A percentile compares a stretch with the other conserved stretches of the same genome.
Evolutionary conservation across 352 stramenopile genomes (phyloP).

Genomic region (Pythium utonaiense): DNA sequence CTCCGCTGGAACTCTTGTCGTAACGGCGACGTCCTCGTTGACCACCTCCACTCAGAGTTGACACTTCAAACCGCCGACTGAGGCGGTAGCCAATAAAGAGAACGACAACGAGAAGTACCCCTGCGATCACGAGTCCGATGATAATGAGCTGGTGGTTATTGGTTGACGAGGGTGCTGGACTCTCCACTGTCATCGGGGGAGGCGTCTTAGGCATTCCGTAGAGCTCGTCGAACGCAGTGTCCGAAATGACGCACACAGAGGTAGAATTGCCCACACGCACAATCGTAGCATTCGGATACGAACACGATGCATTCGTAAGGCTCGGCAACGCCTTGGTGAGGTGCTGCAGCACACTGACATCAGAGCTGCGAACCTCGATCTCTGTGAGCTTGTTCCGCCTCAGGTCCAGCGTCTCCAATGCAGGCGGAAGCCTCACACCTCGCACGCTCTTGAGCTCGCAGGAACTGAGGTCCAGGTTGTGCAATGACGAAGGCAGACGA

Average conservation of each 20-base stretch:
- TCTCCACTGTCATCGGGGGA: background rate
- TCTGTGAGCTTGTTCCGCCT: constrained; percentile 1
- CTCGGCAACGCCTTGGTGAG: background rate
- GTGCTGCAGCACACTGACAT: constrained; percentile 3
- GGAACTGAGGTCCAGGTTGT: constrained; percentile 5
- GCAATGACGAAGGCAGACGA: background rate
- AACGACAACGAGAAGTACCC: constrained; percentile 4
- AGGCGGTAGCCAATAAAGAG: constrained; percentile 12
- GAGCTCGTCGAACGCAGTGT: constrained; percentile 12
- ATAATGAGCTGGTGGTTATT: constrained; percentile 3
- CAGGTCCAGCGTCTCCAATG: constrained; percentile 7
- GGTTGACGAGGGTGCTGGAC: background rate
- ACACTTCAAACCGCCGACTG: background rate
- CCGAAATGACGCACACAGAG: constrained; percentile 12
- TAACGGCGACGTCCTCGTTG: background rate
- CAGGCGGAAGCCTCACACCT: background rate
- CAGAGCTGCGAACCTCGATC: constrained; percentile 12
- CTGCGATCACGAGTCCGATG: constrained; percentile 2
- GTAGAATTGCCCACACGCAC: background rate
- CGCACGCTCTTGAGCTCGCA: constrained; percentile 1
- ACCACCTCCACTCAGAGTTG: background rate
- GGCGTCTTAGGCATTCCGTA: background rate
- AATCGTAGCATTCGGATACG: constrained; percentile 3
- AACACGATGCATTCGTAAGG: background rate
- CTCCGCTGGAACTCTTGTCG: background rate